Evolutionary conservation across 164 flowering plant species (phyloP).

Genomic region (Chimonanthus salicifolius): DNA sequence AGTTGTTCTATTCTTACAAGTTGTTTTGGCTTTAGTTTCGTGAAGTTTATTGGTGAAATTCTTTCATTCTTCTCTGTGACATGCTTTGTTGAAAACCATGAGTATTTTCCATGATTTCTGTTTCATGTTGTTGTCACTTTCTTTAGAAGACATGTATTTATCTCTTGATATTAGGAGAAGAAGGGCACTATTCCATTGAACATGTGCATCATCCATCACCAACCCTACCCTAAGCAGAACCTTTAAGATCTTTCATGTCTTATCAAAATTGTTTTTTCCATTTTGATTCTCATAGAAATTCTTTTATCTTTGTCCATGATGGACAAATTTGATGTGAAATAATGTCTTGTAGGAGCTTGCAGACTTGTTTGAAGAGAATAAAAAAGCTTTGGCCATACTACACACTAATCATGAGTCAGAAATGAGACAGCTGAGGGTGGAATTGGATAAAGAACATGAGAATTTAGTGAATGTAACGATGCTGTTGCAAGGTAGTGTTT

Average conservation of each 20-base stretch:
- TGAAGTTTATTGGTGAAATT: neutral
- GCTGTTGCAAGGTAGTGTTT: constrained; percentile 50
- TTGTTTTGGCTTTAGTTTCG: no score
- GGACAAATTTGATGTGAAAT: constrained; percentile 34
- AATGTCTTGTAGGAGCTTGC: constrained; percentile 71
- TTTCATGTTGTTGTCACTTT: neutral
- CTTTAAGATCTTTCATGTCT: neutral
- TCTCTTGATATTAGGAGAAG: neutral
- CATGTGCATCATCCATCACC: neutral
- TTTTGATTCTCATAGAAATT: neutral
- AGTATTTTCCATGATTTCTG: neutral
- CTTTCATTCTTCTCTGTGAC: neutral
- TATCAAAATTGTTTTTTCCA: neutral
- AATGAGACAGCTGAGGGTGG: constrained; percentile 42
- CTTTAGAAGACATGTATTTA: neutral
- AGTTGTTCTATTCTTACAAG: no score
- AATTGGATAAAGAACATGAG: constrained; percentile 60
- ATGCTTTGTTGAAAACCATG: neutral
- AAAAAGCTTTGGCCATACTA: constrained; percentile 32
- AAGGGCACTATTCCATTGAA: neutral
- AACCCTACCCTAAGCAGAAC: neutral
- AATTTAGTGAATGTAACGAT: constrained; percentile 28
- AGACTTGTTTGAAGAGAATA: constrained; percentile 60
- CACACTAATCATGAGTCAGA: constrained; percentile 53
- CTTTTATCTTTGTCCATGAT: constrained; percentile 8